These are phyloP conservation scores for Micractinium conductrix DNA, from an alignment of 139 green algal species.

Conservation along the genomic window DNA sequence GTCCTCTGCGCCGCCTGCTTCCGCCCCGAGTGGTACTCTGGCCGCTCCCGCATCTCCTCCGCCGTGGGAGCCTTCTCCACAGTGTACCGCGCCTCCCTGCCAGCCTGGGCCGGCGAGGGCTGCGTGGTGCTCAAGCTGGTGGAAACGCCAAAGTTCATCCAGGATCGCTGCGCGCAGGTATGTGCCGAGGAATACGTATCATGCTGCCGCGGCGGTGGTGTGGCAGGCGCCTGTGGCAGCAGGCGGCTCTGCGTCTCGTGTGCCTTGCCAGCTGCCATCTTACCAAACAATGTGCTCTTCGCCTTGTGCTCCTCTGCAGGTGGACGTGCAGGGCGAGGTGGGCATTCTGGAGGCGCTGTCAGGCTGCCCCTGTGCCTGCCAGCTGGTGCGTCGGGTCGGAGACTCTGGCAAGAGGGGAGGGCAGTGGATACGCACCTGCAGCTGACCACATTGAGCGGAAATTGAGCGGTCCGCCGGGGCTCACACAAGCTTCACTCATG, in stretches of 20 bases:
- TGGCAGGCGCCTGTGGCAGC: neutral
- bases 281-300: neutral
- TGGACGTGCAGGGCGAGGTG: constrained; percentile 79
- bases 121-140: constrained; percentile 65
- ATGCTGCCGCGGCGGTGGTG: neutral
- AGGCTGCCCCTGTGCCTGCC: constrained; percentile 19
- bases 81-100: constrained; percentile 58
- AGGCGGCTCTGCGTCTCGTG: neutral
- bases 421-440: too few relatives aligned
- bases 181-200: neutral
- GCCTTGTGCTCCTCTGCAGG: constrained; percentile 36
- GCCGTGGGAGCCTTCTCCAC: constrained; percentile 58
- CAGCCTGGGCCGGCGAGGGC: constrained; percentile 31
- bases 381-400: too few relatives aligned
- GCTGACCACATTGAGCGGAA: too few relatives aligned
- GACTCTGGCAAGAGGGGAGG: too few relatives aligned
- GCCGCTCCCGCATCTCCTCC: constrained; percentile 47
- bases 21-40: constrained; percentile 50
- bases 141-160: constrained; percentile 57
- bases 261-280: neutral
- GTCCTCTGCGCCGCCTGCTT: constrained; percentile 62
- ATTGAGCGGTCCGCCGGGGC: too few relatives aligned
- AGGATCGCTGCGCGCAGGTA: constrained; percentile 65
- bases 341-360: constrained; percentile 66
- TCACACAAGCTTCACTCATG: too few relatives aligned